A percentile compares a stretch with the other conserved stretches of the same genome.
Conservation (phyloP, 1,139 yeast species). For the Lodderomyces theae region DNA sequence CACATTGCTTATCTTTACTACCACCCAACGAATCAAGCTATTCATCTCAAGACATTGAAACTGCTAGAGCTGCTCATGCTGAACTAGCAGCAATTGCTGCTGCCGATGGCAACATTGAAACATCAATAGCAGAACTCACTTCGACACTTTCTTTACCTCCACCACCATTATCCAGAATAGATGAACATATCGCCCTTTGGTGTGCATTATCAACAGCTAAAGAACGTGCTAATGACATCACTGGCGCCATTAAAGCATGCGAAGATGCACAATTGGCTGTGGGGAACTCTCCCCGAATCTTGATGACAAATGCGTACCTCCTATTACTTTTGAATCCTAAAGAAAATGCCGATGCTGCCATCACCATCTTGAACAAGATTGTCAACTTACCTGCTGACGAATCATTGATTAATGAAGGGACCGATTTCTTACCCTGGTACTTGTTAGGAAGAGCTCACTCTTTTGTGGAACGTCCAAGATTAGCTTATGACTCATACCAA, state of each 20-base stretch:
- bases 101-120: conserved; percentile 48
- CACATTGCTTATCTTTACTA: conserved; percentile 41
- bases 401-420: conserved; percentile 16
- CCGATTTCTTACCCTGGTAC: conserved; percentile 57
- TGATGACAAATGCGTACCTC: conserved; percentile 48
- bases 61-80: conserved; percentile 51
- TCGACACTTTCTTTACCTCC: conserved; percentile 51
- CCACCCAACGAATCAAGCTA: conserved; percentile 26
- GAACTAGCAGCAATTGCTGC: conserved; percentile 54
- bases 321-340: conserved; percentile 26
- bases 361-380: conserved; percentile 34
- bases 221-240: conserved; percentile 47
- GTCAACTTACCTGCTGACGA: conserved; percentile 27
- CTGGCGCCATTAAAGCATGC: conserved; percentile 48
- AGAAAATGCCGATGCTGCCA: conserved; percentile 26
- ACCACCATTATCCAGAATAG: conserved; percentile 42
- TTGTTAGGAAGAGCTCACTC: conserved; percentile 56
- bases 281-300: conserved; percentile 43
- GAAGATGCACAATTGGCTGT: conserved; percentile 45
- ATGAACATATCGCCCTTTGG: conserved; percentile 50
- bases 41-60: conserved; percentile 35
- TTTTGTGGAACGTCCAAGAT: conserved; percentile 43
- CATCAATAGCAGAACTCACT: conserved; percentile 46
- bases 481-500: conserved; percentile 58
- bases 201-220: conserved; percentile 51